A percentile compares a stretch with the other conserved stretches of the same genome.
These are phyloP conservation scores for Aciculosporium take DNA, from an alignment of 2,329 filamentous ascomycete species.

Conservation along the genomic window DNA sequence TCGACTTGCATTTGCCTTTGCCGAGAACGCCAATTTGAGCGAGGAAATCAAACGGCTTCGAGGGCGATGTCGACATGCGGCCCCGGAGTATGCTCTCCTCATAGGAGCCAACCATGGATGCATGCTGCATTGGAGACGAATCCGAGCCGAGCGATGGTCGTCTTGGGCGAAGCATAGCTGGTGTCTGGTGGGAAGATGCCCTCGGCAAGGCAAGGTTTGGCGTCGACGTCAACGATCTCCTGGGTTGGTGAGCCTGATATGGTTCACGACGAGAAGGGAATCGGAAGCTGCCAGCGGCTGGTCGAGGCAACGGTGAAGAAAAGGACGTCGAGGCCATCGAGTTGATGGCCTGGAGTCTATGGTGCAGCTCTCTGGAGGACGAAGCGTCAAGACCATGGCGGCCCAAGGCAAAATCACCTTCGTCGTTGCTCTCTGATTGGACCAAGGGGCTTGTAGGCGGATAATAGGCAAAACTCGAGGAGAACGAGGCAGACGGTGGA, in stretches of 20 bases:
- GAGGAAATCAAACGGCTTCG: conserved; percentile 80
- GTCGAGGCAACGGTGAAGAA: conserved; percentile 24
- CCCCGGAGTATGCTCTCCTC: conserved; percentile 92
- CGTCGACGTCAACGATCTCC: conserved; percentile 56
- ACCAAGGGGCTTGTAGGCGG: conserved; percentile 86
- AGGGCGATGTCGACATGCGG: conserved; percentile 92
- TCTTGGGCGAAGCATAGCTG: conserved; percentile 39
- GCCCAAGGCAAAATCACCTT: conserved; percentile 43
- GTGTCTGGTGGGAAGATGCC: conserved; percentile 36
- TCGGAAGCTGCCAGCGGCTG: conserved; percentile 13
- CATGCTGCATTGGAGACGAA: conserved; percentile 65
- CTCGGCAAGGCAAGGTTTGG: conserved; percentile 24
- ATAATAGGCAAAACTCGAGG: conserved; percentile 70
- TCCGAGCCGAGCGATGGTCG: conserved; percentile 62
- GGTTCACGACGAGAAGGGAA: conserved; percentile 42
- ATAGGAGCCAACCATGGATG: conserved; percentile 94
- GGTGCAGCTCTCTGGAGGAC: conserved; percentile 20
- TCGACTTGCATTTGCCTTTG: conserved; percentile 75
- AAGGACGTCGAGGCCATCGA: conserved; percentile 39
- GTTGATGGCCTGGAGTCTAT: conserved; percentile 59
- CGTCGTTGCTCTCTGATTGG: conserved; percentile 73
- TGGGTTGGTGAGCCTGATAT: conserved; percentile 67
- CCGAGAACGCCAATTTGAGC: conserved; percentile 92
- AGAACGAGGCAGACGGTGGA: conserved; percentile 56
- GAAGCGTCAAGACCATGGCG: conserved; percentile 38